Conservation (phyloP, 352 stramenopile genomes). For the Globisporangium takayamanum region DNA sequence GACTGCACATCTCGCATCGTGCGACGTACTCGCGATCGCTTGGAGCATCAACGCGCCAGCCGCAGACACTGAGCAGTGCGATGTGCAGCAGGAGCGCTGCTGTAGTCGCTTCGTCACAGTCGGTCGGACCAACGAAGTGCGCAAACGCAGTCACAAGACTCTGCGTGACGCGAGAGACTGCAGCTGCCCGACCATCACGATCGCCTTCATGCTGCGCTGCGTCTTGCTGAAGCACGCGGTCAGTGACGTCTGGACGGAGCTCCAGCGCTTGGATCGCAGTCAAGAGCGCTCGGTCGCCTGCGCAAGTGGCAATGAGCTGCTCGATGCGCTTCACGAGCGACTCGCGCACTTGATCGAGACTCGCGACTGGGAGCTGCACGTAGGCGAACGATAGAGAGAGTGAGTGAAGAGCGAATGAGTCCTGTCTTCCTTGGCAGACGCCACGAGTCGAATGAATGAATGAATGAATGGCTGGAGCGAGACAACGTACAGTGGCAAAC, state of each 20-base stretch:
- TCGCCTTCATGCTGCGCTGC: background rate
- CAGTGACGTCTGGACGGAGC: background rate
- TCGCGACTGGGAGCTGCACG: constrained; percentile 21
- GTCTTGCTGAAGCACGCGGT: background rate
- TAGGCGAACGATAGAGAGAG: constrained; percentile 11
- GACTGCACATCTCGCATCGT: constrained; percentile 41
- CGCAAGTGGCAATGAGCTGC: constrained; percentile 3
- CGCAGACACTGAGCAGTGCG: constrained; percentile 26
- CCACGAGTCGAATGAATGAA: no score
- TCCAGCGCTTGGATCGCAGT: background rate
- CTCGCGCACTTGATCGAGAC: constrained; percentile 12
- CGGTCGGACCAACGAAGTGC: background rate
- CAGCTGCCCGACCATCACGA: background rate
- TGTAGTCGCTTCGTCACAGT: background rate
- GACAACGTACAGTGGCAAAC: constrained; percentile 38
- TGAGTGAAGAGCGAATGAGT: background rate
- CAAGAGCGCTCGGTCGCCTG: background rate
- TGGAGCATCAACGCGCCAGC: constrained; percentile 28
- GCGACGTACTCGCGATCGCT: constrained; percentile 8
- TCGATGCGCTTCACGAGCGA: constrained; percentile 9
- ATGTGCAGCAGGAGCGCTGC: constrained; percentile 19
- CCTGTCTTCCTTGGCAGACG: background rate
- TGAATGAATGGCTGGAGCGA: background rate
- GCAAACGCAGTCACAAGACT: constrained; percentile 6
- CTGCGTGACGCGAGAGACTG: background rate